Conservation (phyloP, 129 eudicot genomes). For the Helianthus tuberosus region DNA sequence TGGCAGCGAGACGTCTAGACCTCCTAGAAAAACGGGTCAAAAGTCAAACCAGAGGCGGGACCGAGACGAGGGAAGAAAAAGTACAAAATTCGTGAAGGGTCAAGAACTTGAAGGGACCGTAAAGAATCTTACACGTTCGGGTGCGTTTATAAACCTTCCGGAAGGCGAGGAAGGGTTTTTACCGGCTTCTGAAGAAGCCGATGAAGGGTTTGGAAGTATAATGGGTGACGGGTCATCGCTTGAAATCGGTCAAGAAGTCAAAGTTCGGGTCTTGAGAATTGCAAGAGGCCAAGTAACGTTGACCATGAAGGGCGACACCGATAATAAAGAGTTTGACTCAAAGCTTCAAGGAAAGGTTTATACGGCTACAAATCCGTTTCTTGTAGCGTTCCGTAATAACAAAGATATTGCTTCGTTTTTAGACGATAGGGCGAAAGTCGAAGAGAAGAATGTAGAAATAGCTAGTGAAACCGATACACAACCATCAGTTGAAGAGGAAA, state of each 20-base stretch:
- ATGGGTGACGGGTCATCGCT: slow-evolving; percentile 64
- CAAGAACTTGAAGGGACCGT: slow-evolving; percentile 93
- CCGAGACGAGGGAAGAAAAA: slow-evolving; percentile 46
- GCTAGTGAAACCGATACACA: slow-evolving; percentile 31
- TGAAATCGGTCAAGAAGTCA: slow-evolving; percentile 82
- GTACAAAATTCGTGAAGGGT: slow-evolving; percentile 74
- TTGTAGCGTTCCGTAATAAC: slow-evolving; percentile 74
- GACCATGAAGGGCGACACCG: slow-evolving; percentile 83
- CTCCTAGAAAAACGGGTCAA: slow-evolving; percentile 44
- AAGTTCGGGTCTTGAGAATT: slow-evolving; percentile 77
- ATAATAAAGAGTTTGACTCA: slow-evolving; percentile 41
- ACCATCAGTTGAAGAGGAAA: slow-evolving; percentile 30
- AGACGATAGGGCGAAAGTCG: slow-evolving; percentile 61
- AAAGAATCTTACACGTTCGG: slow-evolving; percentile 73
- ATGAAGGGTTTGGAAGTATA: slow-evolving; percentile 60
- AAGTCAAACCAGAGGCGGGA: slow-evolving; percentile 42
- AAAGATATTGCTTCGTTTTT: slow-evolving; percentile 73
- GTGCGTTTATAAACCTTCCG: slow-evolving; percentile 83
- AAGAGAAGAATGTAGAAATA: slow-evolving; percentile 14
- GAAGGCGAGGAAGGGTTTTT: slow-evolving; percentile 96
- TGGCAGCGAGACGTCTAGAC: slow-evolving; percentile 42
- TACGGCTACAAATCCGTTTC: slow-evolving; percentile 74
- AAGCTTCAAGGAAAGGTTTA: slow-evolving; percentile 58
- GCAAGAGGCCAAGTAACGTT: slow-evolving; percentile 74
- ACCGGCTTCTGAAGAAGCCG: slow-evolving; percentile 80